A percentile compares a stretch with the other conserved stretches of the same genome.
Evolutionary conservation across 2,329 filamentous ascomycete species (phyloP).

Genomic region (Botryotinia convoluta): DNA sequence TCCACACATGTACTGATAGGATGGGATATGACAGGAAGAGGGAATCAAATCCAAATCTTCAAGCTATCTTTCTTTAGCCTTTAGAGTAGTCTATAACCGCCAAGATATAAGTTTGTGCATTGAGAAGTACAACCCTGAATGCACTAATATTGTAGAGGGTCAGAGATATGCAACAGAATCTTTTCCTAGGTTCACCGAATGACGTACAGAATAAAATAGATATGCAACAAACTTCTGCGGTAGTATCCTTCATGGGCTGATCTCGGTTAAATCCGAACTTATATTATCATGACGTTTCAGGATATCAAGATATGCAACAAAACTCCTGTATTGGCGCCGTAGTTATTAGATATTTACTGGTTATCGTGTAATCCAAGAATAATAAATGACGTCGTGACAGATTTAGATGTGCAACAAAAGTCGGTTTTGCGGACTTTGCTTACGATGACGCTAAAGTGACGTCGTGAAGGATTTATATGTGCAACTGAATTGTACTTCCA

Average conservation of each 20-base stretch:
- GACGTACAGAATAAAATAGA: neutral
- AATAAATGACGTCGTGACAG: neutral
- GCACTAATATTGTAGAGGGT: too few species aligned
- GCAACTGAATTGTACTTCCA: neutral
- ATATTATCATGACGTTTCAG: neutral
- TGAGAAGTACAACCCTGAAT: neutral
- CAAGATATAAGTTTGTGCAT: neutral
- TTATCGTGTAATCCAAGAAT: fast-evolving
- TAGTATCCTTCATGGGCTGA: neutral
- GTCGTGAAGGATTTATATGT: neutral
- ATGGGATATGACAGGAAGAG: too few species aligned
- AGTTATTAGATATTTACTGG: too few species aligned
- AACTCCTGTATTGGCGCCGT: neutral
- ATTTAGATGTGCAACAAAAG: neutral
- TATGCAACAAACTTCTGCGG: neutral
- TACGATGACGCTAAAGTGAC: neutral
- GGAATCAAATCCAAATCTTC: too few species aligned
- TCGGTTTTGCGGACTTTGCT: neutral
- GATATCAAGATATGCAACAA: neutral
- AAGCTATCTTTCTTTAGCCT: too few species aligned
- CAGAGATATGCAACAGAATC: too few species aligned
- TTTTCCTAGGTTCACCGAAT: too few species aligned
- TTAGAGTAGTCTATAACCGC: too few species aligned
- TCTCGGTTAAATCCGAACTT: neutral
- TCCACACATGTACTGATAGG: too few species aligned